Base-by-base conservation (phyloP, 441 rosid genomes). In the Euphorbia schlechtendalii region DNA sequence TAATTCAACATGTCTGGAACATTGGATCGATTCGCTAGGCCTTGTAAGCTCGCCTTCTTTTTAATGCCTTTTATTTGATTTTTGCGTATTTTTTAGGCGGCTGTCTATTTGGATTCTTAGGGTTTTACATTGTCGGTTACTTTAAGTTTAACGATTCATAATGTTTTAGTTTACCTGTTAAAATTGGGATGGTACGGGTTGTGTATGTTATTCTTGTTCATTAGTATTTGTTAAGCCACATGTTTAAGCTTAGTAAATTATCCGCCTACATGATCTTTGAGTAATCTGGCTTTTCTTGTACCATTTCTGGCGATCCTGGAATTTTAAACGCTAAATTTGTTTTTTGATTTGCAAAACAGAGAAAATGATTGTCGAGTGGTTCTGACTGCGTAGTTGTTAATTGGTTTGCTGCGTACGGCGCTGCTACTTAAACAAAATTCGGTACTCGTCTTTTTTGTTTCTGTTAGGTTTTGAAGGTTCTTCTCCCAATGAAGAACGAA, bases 381-480 rank as follows among this genome's bases (percentile, higher is more conserved):
- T 22, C 52, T 38, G 52, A 38, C 21, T 13, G 15, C n/a, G 38
- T 20, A 24, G 22, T 64, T 13, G 58, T 32, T 34, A 64, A 30
- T 64, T 34, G 10, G 21, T 20, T 64, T 34, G 38, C 12, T 32
- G 28, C 14, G 13, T 40, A 24, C 49, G 49, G 58, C 7, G 28
- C 15, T 58, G 36, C 36, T 52, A 14, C 15, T 21, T 3, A 63
- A 1, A 49, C 30, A 18, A 14, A 30, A 8, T 32, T 20, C 9
- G 18, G 20, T 24, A 13, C 11, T 21, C 11, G 48, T 9, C 21
- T 59, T 62, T 6, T 10, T 9, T 45, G 25, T 18, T 48, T 17
- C 64, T n/a, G 66, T 55, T 34, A 91, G 96, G 96, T 73, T 86
- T 89, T 79, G 98, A 94, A 53, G 92, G 97, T 38, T 64, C 76